Evolutionary conservation across 2,329 filamentous ascomycete genomes (phyloP), one percentile per base, ranked within the genome.

Genomic region (Aspergillus eucalypticola): DNA sequence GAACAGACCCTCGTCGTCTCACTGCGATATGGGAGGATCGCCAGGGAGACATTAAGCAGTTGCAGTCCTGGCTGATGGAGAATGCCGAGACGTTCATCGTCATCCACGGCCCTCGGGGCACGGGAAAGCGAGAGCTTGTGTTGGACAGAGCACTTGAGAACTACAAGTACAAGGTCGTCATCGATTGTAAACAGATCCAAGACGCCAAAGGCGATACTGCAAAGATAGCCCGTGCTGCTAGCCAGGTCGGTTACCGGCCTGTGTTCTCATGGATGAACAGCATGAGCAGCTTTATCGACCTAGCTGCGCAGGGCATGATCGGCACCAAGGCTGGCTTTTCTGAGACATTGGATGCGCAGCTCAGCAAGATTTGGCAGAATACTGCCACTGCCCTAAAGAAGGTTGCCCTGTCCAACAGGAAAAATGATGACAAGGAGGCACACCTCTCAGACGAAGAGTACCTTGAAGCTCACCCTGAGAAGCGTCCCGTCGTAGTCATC

Each of bases 221-320:
- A 2, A 96, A 91, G 0, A 96, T 99, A 69, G 86, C 86, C 61
- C 88, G 89, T 42, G 88, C 95, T 5, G 95, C 94, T 0, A 79
- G 82, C 1, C 87, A 93, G 64, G 93, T 98, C 52, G 94, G 95
- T 8, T 98, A 97, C 73, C 84, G 90, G 8, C 95, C 95, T 0
- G 87, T 99, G 0, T 99, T 99, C 74, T 96, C 91, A 0, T 98
- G 93, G 91, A 90, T 96, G 78, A 97, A 98, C 76, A 96, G 88
- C 70, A 86, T 98, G 66, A 96, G 91, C 76, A 96, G 92, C 73
- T 86, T 97, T 78, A 83, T 96, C 64, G 95, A 98, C 68, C 84
- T 98, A 39, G 95, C 94, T 21, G 91, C 95, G 1, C 94, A 97
- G 74, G 91, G 93, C 67, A 95, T 95, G 11, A 96, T 94, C 19